A percentile compares a stretch with the other conserved stretches of the same genome.
These are phyloP conservation scores for Pogostemon cablin DNA, from an alignment of 257 asterid species.

Conservation along the genomic window DNA sequence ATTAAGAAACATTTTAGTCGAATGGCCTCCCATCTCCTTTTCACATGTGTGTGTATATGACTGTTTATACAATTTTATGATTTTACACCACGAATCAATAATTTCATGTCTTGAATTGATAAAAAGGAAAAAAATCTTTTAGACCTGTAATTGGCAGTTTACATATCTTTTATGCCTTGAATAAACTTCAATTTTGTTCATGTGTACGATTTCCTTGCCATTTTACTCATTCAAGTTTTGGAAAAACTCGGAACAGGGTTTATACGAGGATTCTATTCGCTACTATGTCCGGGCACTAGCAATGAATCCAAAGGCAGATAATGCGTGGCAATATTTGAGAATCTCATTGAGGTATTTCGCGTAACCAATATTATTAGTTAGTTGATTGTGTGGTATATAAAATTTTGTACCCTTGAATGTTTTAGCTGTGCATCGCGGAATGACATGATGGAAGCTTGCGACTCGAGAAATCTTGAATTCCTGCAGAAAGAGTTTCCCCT, in stretches of 20 bases:
- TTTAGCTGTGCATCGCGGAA: conserved; percentile 87
- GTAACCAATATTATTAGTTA: background rate
- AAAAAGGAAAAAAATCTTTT: too few species aligned
- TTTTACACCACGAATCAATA: too few species aligned
- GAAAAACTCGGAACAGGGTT: conserved; percentile 54
- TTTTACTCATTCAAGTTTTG: conserved; percentile 5
- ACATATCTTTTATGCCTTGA: too few species aligned
- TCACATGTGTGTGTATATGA: too few species aligned
- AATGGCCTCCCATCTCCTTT: too few species aligned
- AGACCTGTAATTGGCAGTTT: too few species aligned
- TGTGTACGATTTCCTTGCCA: background rate
- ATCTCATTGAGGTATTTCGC: conserved; percentile 76
- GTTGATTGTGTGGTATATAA: background rate
- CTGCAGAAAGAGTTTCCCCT: conserved; percentile 95
- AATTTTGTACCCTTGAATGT: conserved; percentile 6
- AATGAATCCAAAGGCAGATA: conserved; percentile 98
- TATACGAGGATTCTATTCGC: conserved; percentile 95
- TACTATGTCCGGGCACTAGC: conserved; percentile 94
- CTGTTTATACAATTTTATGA: too few species aligned
- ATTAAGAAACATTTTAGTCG: too few species aligned
- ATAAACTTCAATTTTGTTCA: too few species aligned
- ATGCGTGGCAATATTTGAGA: conserved; percentile 98
- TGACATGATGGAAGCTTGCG: conserved; percentile 95
- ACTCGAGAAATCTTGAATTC: conserved; percentile 83
- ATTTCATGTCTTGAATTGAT: too few species aligned